A percentile compares a stretch with the other conserved stretches of the same genome.
These are phyloP conservation scores for Solanum aculeatissimum DNA, from an alignment of 305 asterid genomes.

Conservation along the genomic window DNA sequence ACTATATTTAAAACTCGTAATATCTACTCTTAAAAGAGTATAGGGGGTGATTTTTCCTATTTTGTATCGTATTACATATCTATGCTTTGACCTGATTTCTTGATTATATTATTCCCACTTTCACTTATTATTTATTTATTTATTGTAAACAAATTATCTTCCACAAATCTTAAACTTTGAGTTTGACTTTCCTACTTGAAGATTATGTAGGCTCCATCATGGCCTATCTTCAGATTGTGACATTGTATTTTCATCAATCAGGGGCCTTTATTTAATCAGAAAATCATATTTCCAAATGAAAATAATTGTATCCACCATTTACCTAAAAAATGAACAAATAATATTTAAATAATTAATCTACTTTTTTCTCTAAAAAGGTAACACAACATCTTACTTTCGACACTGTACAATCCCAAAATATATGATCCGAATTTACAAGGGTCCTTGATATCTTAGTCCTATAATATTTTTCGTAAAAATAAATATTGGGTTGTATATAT, in stretches of 20 bases:
- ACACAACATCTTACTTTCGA: not conserved
- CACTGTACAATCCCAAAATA: not conserved
- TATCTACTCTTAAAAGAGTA: no score
- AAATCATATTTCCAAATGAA: not conserved
- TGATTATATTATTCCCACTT: no score
- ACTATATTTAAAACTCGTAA: no score
- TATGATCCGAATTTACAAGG: not conserved
- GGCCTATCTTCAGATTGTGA: no score
- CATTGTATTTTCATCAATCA: not conserved
- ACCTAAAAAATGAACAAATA: not conserved
- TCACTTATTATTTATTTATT: no score
- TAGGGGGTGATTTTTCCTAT: no score
- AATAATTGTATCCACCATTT: not conserved
- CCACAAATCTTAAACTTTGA: no score
- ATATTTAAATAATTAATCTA: not conserved
- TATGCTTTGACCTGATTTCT: no score
- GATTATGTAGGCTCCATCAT: no score
- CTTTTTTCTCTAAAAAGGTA: not conserved
- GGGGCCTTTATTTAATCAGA: not conserved
- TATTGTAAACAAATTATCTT: no score
- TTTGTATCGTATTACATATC: no score
- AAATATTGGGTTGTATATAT: not conserved
- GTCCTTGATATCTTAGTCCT: not conserved
- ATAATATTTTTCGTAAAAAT: not conserved
- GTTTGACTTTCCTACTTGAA: no score